These are phyloP conservation scores for Lachnellula suecica DNA, from an alignment of 2,329 filamentous ascomycete species.

Conservation along the genomic window DNA sequence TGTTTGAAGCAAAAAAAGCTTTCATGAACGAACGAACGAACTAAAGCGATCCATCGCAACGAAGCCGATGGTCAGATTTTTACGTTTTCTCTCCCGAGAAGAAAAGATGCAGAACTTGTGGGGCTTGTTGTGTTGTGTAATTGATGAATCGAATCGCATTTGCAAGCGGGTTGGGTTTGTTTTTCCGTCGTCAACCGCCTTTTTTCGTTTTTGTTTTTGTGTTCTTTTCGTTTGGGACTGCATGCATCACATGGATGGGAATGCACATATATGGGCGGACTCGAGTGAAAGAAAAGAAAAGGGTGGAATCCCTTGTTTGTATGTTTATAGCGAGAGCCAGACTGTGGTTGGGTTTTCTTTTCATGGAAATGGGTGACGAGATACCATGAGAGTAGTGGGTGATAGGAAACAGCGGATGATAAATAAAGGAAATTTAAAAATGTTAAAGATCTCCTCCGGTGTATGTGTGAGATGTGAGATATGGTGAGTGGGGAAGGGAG, in stretches of 20 bases:
- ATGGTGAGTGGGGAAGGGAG: too few species aligned
- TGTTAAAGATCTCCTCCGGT: too few species aligned
- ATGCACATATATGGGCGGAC: background rate
- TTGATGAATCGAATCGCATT: slow-evolving; percentile 32
- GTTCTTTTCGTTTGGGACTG: slow-evolving; percentile 12
- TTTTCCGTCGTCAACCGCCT: slow-evolving; percentile 8
- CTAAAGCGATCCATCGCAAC: slow-evolving; percentile 1
- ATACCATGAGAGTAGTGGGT: background rate
- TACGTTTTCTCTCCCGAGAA: slow-evolving; percentile 10
- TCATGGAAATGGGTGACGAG: background rate
- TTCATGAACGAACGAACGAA: slow-evolving; percentile 13
- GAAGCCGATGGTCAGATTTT: slow-evolving; percentile 6
- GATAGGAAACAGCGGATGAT: background rate
- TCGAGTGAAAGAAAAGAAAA: background rate
- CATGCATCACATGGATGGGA: slow-evolving; percentile 19
- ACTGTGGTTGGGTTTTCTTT: background rate
- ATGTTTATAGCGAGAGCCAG: background rate
- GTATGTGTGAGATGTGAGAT: background rate
- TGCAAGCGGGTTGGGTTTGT: slow-evolving; percentile 24
- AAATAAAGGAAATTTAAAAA: background rate
- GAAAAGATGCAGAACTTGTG: slow-evolving; percentile 17
- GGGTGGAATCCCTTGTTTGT: background rate
- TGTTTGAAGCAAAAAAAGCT: background rate
- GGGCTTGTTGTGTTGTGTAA: slow-evolving; percentile 24
- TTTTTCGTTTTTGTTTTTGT: slow-evolving; percentile 15